Evolutionary conservation across 2,329 filamentous ascomycete genomes (phyloP).

Genomic region (Penicillium occitanis): DNA sequence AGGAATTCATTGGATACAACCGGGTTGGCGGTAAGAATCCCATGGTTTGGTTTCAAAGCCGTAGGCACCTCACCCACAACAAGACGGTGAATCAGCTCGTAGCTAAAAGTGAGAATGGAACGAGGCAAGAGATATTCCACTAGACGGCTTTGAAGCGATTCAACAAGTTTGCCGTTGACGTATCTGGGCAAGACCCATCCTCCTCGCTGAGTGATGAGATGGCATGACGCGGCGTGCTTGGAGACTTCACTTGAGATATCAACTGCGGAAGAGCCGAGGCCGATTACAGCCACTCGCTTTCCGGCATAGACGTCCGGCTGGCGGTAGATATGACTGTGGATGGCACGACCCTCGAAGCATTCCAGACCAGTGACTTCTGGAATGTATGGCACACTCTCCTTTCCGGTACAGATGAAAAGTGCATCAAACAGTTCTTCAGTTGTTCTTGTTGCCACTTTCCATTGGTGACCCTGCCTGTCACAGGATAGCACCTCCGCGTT

Average conservation of each 20-base stretch:
- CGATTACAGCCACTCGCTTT: constrained; percentile 41
- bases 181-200: constrained; percentile 43
- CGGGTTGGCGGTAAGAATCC: constrained; percentile 37
- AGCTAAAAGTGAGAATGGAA: constrained; percentile 30
- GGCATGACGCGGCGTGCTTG: constrained; percentile 34
- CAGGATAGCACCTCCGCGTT: constrained; percentile 36
- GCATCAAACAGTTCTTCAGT: constrained; percentile 35
- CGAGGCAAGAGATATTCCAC: constrained; percentile 24
- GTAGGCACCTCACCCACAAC: constrained; percentile 35
- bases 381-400: constrained; percentile 33
- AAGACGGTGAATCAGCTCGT: constrained; percentile 33
- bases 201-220: constrained; percentile 41
- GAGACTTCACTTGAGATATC: constrained; percentile 43
- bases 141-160: constrained; percentile 39
- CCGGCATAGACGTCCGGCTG: constrained; percentile 36
- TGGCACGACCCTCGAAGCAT: constrained; percentile 35
- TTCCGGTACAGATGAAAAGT: constrained; percentile 39
- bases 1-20: constrained; percentile 37
- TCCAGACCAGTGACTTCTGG: constrained; percentile 36
- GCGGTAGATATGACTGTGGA: constrained; percentile 43
- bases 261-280: constrained; percentile 41
- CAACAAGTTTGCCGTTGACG: constrained; percentile 37
- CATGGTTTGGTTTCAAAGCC: constrained; percentile 36
- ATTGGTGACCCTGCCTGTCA: constrained; percentile 30
- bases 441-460: constrained; percentile 29